Evolutionary conservation across 225 moss, liverwort and hornwort genomes (phyloP), one percentile per base, ranked within the genome.

Genomic region (Physcomitrellopsis africana): DNA sequence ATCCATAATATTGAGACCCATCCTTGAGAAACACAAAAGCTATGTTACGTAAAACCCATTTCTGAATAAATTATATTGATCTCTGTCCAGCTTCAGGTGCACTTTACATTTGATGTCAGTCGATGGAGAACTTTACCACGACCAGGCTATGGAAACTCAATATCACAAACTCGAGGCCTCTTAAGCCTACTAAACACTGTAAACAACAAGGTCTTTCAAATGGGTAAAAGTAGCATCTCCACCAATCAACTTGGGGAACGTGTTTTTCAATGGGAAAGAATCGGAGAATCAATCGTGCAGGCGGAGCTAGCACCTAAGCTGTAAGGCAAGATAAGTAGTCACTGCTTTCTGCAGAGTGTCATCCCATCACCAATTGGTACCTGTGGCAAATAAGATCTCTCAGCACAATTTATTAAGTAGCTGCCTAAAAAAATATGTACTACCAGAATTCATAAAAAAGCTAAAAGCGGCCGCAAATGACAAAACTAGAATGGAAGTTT

Each of bases 281-380:
- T 12, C 64, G 32, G 23, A 19, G 9, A 44, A 24, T 48, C 4
- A 54, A n/a, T 51, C 17, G 15, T 42, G 24, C 26, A 16, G 26
- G 16, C 60, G 47, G 46, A 66, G 70, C 11, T 70, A 48, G 23
- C 26, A 24, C 41, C 54, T 67, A 54, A 19, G 72, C 62, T 63
- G 1, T 1, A 12, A 37, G 32, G 32, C 32, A 37, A 37, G 19
- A 65, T 8, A 65, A 59, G 51, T 58, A 12, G 8, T 92, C 83
- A 94, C 22, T 68, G 78, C 76, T 99, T 99, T 63, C 93, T 81
- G 82, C 95, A 99, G 1, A 99, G 87, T 11, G 92, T 85, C 93
- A 92, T 95, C 53, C 95, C 99, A 84, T 99, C 99, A 59, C 99
- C 99, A 68, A 93, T 82, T 23, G 99, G 75, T 68, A 97, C 91